Percentiles rank a stretch among this genome's conserved stretches.
Evolutionary conservation across 345 rosid species (phyloP).

Genomic region (Xanthoceras sorbifolium): DNA sequence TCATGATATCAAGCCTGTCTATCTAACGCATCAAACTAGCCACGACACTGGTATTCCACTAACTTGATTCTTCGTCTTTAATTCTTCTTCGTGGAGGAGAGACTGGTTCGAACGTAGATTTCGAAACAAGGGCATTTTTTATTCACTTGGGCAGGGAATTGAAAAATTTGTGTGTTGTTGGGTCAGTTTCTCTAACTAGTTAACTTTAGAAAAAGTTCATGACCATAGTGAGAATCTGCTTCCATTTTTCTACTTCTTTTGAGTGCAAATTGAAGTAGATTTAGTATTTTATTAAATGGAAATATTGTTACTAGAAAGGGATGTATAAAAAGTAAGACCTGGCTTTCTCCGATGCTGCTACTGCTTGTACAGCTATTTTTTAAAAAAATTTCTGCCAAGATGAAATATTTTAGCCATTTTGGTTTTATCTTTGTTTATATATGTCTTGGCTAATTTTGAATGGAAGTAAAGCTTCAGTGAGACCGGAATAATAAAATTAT

Average conservation of each 20-base stretch:
- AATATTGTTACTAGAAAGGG: background rate
- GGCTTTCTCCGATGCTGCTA: background rate
- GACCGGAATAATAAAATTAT: too few relatives aligned
- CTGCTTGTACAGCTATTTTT: background rate
- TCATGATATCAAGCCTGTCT: slow-evolving; percentile 36
- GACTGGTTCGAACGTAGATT: background rate
- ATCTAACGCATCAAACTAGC: background rate
- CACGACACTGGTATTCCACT: background rate
- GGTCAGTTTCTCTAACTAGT: background rate
- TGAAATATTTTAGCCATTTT: background rate
- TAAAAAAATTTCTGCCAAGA: background rate
- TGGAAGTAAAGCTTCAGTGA: too few relatives aligned
- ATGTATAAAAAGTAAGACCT: background rate
- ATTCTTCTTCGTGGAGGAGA: background rate
- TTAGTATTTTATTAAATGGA: background rate
- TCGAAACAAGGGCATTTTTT: background rate
- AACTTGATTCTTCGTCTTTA: background rate
- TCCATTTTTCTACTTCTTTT: background rate
- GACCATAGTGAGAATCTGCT: background rate
- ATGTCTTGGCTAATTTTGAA: too few relatives aligned
- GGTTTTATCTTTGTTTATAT: background rate
- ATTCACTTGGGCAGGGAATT: background rate
- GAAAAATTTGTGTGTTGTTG: background rate
- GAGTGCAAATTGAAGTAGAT: slow-evolving; percentile 1
- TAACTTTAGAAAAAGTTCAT: background rate